Evolutionary conservation across 2,329 filamentous ascomycete genomes (phyloP), one percentile per base, ranked within the genome.

Genomic region (Botrytis byssoidea): DNA sequence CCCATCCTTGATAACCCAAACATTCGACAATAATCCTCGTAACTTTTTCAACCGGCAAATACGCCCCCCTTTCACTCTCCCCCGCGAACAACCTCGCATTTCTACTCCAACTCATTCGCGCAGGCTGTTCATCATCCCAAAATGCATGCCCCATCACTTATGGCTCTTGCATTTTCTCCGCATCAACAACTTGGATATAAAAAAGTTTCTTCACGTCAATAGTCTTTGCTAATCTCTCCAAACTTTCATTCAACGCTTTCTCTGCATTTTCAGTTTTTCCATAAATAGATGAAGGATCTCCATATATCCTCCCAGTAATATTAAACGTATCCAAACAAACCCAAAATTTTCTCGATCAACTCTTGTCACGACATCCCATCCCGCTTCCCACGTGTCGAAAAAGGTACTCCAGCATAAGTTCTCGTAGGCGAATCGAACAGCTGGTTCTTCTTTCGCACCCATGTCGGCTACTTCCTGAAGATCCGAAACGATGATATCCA

Each of bases 241-340:
- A 55, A 35, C 74, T 76, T 29, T 83, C 83, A 18, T 82, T 80
- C 22, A 92, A 84, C 0, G 85, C 88, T 8, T 83, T 81, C 2
- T 91, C 88, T 12, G 88, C 90, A 74, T 88, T 84, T 0, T 82
- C 76, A 0, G 84, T 88, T 76, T 85, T 85, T 4, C 91, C 88
- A 0, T 83, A 83, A 0, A 85, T 81, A 0, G 59, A 63, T 3
- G 88, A 82, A 0, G 92, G 92, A 78, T 94, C 91, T 0, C 90
- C 92, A 77, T 89, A 94, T 73, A 93, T 87, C 14, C 89, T 83
- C 0, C 88, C 92, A 0, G 91, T 88, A 75, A 94, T 91, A 82
- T 94, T 93, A 83, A 93, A 95, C 0, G 90, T 93, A 81, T 95
- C 92, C 0, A 94, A 79, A 91, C 93, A 60, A 93, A 84, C 18